Conservation (phyloP, 176 grass and related monocot genomes). For the Avena atlantica region DNA sequence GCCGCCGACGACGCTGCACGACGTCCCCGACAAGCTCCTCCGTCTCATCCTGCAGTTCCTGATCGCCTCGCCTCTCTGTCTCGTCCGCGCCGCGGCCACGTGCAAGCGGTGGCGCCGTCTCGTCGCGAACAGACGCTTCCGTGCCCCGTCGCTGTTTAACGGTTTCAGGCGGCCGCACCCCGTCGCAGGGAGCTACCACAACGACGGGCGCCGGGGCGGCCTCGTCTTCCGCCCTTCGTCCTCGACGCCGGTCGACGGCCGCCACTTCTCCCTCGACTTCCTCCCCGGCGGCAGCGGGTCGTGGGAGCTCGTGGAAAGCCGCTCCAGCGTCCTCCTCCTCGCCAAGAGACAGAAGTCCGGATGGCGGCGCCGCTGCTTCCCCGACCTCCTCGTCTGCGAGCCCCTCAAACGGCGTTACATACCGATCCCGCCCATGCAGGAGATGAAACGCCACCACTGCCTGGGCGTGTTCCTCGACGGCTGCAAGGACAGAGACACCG, state of each 20-base stretch:
- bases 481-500: too few relatives aligned
- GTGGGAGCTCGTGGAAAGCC: background rate
- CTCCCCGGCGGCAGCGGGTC: background rate
- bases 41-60: background rate
- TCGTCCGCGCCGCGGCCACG: background rate
- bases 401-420: background rate
- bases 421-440: background rate
- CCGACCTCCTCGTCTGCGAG: conserved; percentile 35
- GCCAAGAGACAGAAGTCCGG: background rate
- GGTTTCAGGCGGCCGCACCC: background rate
- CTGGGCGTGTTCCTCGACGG: background rate
- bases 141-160: background rate
- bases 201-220: background rate
- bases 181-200: background rate
- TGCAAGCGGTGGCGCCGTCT: background rate
- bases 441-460: background rate
- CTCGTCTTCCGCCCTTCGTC: background rate
- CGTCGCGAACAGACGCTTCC: background rate
- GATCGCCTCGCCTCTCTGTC: background rate
- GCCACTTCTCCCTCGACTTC: background rate
- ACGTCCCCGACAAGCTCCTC: background rate
- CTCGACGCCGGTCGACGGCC: background rate
- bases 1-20: background rate
- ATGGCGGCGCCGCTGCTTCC: background rate
- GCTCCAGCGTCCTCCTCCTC: background rate